These are phyloP conservation scores for Dendrocalamus sinicus DNA, from an alignment of 176 grass and related monocot genomes.

Conservation along the genomic window DNA sequence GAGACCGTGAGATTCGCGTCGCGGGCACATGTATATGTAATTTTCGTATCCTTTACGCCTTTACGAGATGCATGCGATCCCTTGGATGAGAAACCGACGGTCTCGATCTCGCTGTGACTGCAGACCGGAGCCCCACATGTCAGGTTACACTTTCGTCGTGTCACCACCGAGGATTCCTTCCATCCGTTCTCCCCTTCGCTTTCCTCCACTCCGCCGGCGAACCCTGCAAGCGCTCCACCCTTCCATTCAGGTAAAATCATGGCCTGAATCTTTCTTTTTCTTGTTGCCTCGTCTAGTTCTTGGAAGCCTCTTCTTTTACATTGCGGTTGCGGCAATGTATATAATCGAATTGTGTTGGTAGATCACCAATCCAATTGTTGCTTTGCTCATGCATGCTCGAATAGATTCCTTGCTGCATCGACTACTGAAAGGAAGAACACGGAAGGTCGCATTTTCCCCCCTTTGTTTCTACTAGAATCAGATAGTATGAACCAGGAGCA, in stretches of 20 bases:
- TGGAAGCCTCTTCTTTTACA: not conserved
- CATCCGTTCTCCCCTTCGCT: not conserved
- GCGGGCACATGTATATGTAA: slow-evolving; percentile 32
- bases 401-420: slow-evolving; percentile 15
- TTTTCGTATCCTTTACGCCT: not conserved
- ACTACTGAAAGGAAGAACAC: not conserved
- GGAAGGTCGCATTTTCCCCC: not conserved
- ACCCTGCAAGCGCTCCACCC: not conserved
- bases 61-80: not conserved
- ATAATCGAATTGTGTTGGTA: not conserved
- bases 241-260: slow-evolving; percentile 45
- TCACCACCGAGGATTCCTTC: slow-evolving; percentile 5
- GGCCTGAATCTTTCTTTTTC: not conserved
- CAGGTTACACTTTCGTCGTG: not conserved
- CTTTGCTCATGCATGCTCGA: not conserved
- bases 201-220: slow-evolving; percentile 2
- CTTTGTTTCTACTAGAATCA: no score
- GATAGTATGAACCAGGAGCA: no score
- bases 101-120: not conserved
- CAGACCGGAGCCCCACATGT: slow-evolving; percentile 22
- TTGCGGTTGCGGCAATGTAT: not conserved
- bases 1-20: not conserved
- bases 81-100: not conserved
- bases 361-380: not conserved
- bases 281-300: not conserved